phyloP scores from a whole-genome alignment of 1,284 basidiomycete species.

The Tausonia pullulans region DNA sequence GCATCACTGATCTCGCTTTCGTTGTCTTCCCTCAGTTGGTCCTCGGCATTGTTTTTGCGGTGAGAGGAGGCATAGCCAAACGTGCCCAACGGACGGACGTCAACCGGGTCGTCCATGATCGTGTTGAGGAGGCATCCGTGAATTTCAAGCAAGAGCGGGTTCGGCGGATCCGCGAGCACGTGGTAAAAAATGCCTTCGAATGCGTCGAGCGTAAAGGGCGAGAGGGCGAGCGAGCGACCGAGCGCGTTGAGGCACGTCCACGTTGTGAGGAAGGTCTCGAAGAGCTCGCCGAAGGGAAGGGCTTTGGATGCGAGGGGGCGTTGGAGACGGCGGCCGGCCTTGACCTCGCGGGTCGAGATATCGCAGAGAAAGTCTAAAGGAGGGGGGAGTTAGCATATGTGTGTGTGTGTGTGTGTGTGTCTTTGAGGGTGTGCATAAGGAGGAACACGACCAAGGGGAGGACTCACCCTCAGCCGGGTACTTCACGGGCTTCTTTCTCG shows the following conservation, averaged over 20 bases:
- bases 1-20: constrained; percentile 31
- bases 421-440: constrained; percentile 28
- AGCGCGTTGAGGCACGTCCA: constrained; percentile 92
- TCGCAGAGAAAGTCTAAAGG: constrained; percentile 72
- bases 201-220: constrained; percentile 88
- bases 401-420: constrained; percentile 10
- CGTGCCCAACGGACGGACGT: neutral
- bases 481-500: constrained; percentile 80
- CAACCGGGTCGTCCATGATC: constrained; percentile 36
- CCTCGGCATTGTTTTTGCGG: constrained; percentile 14
- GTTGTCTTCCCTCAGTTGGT: constrained; percentile 21
- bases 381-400: constrained; percentile 36
- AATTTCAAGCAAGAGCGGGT: constrained; percentile 70
- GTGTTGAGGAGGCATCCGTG: constrained; percentile 83
- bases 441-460: neutral
- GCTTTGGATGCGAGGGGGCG: constrained; percentile 51
- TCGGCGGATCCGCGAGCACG: constrained; percentile 53
- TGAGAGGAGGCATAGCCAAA: constrained; percentile 17
- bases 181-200: constrained; percentile 81
- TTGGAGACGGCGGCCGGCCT: constrained; percentile 50
- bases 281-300: constrained; percentile 67
- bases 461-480: constrained; percentile 44
- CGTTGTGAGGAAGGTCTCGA: constrained; percentile 73
- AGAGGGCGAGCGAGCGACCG: constrained; percentile 77
- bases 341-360: constrained; percentile 63